Evolutionary conservation across 169 alveolate genomes (phyloP).

Genomic region (Plasmodium yoelii): DNA sequence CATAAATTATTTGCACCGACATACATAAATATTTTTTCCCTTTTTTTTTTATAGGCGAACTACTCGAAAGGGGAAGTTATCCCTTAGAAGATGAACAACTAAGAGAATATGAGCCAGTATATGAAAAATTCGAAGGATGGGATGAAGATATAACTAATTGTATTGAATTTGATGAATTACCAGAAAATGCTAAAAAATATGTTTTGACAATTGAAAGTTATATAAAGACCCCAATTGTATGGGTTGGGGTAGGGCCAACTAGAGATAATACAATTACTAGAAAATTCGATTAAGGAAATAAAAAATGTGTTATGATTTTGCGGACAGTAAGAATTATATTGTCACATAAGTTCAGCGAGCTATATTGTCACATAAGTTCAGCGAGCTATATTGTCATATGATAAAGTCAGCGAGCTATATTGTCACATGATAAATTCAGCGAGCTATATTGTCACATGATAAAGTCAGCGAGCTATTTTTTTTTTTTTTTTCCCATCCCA

Average conservation of each 20-base stretch:
- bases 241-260: slow-evolving; percentile 94
- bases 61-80: slow-evolving; percentile 82
- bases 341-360: not conserved
- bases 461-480: not conserved
- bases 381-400: not conserved
- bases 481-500: not conserved
- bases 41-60: slow-evolving; percentile 66
- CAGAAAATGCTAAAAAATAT: slow-evolving; percentile 89
- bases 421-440: too few species aligned
- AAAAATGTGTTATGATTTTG: not conserved
- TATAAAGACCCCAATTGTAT: slow-evolving; percentile 88
- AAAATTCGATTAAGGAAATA: slow-evolving; percentile 12
- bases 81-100: slow-evolving; percentile 90
- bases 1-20: not conserved
- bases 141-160: slow-evolving; percentile 87
- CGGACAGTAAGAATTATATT: not conserved
- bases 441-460: not conserved
- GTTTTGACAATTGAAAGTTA: slow-evolving; percentile 87
- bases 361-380: not conserved
- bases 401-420: not conserved
- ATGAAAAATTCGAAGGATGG: slow-evolving; percentile 92
- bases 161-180: slow-evolving; percentile 88
- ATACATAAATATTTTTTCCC: not conserved
- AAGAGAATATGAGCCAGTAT: slow-evolving; percentile 90
- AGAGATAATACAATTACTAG: slow-evolving; percentile 84